phyloP scores from a whole-genome alignment of 73 alveolate genomes.

The Tetrahymena thermophila region DNA sequence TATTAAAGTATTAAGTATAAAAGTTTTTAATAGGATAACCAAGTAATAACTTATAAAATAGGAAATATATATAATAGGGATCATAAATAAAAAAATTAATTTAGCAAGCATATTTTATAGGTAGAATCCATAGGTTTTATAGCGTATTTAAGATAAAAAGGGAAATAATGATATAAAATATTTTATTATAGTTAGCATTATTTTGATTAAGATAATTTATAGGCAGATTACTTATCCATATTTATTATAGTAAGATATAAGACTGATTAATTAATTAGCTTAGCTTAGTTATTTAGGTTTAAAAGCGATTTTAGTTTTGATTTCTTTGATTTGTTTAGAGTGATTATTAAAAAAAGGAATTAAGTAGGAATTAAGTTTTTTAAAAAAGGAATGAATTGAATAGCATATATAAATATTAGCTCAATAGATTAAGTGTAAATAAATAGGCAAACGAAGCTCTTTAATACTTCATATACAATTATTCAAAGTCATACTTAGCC shows the following conservation, averaged over 20 bases:
- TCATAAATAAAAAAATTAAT: no score
- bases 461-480: no score
- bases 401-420: background rate
- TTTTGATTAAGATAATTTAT: background rate
- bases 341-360: background rate
- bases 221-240: background rate
- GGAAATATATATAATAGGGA: background rate
- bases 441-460: background rate
- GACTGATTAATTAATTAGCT: background rate
- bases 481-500: background rate
- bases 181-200: background rate
- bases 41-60: no score
- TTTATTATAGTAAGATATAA: no score
- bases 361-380: background rate
- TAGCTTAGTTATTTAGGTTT: background rate
- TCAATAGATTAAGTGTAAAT: no score
- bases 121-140: no score
- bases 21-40: background rate
- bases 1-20: background rate
- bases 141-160: no score
- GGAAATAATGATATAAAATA: no score
- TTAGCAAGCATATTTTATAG: no score
- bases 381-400: background rate
- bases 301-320: no score
- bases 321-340: background rate